Evolutionary conservation across 2,329 filamentous ascomycete genomes (phyloP).

Genomic region (Penicillium sp.): DNA sequence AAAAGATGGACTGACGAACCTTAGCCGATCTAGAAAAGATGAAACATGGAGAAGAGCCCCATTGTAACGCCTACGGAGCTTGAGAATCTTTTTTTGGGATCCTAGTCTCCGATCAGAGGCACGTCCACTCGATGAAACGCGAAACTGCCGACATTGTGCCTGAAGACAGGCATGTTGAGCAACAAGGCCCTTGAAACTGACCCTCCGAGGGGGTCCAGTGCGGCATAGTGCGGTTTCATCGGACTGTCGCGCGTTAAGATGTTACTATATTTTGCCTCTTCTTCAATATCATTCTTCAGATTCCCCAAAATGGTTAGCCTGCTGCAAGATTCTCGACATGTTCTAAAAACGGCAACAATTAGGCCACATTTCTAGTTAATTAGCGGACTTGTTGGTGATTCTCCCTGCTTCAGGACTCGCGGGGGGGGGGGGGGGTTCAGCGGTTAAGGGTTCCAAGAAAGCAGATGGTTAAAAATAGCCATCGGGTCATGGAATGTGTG

Average conservation of each 20-base stretch:
- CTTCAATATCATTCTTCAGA: constrained; percentile 28
- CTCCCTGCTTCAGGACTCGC: constrained; percentile 21
- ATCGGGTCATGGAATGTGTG: constrained; percentile 12
- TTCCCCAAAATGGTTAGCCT: constrained; percentile 22
- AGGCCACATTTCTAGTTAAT: constrained; percentile 25
- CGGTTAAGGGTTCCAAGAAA: constrained; percentile 14
- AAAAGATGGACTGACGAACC: constrained; percentile 29
- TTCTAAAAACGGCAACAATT: constrained; percentile 32
- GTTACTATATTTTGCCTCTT: constrained; percentile 43
- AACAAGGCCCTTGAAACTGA: constrained; percentile 28
- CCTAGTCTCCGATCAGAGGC: constrained; percentile 24
- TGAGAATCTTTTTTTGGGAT: constrained; percentile 28
- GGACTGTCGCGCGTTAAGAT: constrained; percentile 40
- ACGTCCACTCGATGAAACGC: constrained; percentile 25
- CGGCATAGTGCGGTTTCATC: constrained; percentile 34
- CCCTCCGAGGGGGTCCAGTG: constrained; percentile 10
- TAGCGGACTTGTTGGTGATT: constrained; percentile 19
- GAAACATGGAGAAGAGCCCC: constrained; percentile 41
- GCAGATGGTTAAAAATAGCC: constrained; percentile 24
- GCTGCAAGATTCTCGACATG: constrained; percentile 23
- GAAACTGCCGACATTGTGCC: constrained; percentile 26
- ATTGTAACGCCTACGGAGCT: constrained; percentile 32
- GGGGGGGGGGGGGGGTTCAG: constrained; percentile 16
- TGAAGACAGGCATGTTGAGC: constrained; percentile 19
- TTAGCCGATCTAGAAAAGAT: constrained; percentile 33